Percentiles rank a stretch among this genome's conserved stretches.
Conservation (phyloP, 2,329 filamentous ascomycete species). For the Sarocladium strictum region DNA sequence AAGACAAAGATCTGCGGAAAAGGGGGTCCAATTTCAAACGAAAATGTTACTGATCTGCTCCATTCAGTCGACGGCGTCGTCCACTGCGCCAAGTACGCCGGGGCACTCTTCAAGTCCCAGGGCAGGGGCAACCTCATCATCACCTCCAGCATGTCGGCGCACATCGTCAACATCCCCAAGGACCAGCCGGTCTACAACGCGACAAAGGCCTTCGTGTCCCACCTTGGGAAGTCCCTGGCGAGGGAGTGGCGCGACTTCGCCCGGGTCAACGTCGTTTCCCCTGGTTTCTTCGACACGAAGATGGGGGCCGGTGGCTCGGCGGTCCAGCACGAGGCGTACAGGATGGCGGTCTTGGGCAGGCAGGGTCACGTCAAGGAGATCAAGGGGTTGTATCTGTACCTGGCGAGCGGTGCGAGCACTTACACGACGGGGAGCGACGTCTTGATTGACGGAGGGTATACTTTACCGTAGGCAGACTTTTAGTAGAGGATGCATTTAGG, state of each 20-base stretch:
- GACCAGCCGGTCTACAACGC: constrained; percentile 53
- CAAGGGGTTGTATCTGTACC: constrained; percentile 52
- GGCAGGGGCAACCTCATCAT: constrained; percentile 45
- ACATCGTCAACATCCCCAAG: constrained; percentile 45
- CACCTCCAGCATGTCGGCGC: constrained; percentile 42
- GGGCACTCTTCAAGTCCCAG: constrained; percentile 32
- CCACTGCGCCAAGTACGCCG: constrained; percentile 33
- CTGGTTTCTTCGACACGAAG: constrained; percentile 46
- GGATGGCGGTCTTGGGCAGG: constrained; percentile 46
- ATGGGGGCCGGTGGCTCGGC: constrained; percentile 40
- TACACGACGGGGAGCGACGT: constrained; percentile 46
- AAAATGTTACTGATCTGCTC: background rate
- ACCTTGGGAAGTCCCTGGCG: constrained; percentile 49
- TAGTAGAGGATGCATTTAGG: too few relatives aligned
- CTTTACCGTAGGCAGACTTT: constrained; percentile 19
- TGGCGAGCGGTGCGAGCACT: constrained; percentile 43
- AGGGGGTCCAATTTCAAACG: too few relatives aligned
- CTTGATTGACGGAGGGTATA: constrained; percentile 37
- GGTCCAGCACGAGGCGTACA: constrained; percentile 36
- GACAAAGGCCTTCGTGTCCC: constrained; percentile 49
- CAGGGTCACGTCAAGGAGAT: constrained; percentile 60
- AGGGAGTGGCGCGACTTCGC: constrained; percentile 53
- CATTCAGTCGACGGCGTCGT: constrained; percentile 35
- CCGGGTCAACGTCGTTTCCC: constrained; percentile 46
- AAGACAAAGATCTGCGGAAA: too few relatives aligned